Base-by-base conservation (phyloP, 805 yeast species). In the Metschnikowia kofuensis region DNA sequence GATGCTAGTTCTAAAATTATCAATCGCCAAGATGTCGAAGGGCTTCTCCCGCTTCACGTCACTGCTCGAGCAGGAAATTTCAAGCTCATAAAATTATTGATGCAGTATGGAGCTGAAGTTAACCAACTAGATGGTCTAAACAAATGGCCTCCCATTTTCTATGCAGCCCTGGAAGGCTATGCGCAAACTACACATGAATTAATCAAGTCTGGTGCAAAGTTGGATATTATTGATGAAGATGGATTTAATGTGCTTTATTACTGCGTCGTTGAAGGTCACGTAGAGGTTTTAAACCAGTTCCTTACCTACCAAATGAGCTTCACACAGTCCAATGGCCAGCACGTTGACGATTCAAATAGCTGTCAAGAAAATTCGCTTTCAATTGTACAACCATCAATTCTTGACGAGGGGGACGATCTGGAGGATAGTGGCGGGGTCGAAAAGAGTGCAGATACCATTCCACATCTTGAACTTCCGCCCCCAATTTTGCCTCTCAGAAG, bases 211-310 rank as follows among this genome's bases (percentile, higher is more conserved):
- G 91, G 92, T 6, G 97, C 97, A 0, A 77, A 82, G 48, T 74
- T 85, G 49, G 68, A 72, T 50, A 63, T 87, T 16, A 74, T 80
- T 13, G 98, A 94, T 67, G 94, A 86, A 51, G 87, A 88, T 51
- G 87, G 89, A 4, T 78, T 79, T 57, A 80, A 85, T 45, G 96
- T 96, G 0, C 60, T 91, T 40, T 92, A 87, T 64, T 88, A 92
- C 64, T 92, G 97, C 27, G 87, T 91, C 21, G 88, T 96, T 82
- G 97, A 91, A 65, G 98, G 99, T 26, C 92, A 90, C 61, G 82
- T 89, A 29, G 78, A 75, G n/a, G 92, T 89, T 2, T 69, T 91
- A 56, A 85, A 87, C 63, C 83, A 84, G 21, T 71, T 92, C 40
- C 73, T 84, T 15, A 75, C 74, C 29, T 71, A 70, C 56, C 58